phyloP scores from a whole-genome alignment of 768 basidiomycete species.

The Tubosaeta sp. region DNA sequence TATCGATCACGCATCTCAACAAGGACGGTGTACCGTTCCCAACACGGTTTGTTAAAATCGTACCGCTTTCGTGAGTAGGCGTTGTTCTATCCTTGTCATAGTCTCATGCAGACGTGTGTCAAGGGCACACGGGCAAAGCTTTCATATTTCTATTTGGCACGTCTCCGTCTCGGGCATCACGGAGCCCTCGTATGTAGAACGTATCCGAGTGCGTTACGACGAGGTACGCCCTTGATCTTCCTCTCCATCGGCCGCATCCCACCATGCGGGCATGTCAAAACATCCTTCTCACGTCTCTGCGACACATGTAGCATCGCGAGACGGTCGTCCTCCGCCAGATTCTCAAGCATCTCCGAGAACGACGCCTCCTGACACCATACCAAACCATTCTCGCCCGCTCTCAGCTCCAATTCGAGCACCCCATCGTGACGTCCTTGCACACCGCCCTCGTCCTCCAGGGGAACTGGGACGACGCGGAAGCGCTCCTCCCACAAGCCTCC shows the following conservation, averaged over 20 bases:
- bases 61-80: conserved; percentile 64
- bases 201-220: conserved; percentile 49
- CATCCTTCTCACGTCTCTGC: not conserved
- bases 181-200: conserved; percentile 54
- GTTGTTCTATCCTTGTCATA: not conserved
- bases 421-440: conserved; percentile 63
- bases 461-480: conserved; percentile 56
- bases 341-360: conserved; percentile 60
- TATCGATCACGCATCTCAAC: conserved; percentile 54
- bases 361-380: conserved; percentile 65
- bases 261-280: not conserved
- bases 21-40: conserved; percentile 55
- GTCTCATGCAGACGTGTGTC: not conserved
- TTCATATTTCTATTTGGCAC: conserved; percentile 79
- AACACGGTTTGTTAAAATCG: conserved; percentile 67
- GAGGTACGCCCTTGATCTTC: conserved; percentile 44
- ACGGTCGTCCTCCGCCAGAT: conserved; percentile 54
- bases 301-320: conserved; percentile 55
- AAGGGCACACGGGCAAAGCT: conserved; percentile 69
- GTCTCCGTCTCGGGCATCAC: conserved; percentile 58
- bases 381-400: conserved; percentile 20
- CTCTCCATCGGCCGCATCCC: not conserved
- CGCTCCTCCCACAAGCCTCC: conserved; percentile 46
- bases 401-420: conserved; percentile 50
- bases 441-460: conserved; percentile 62